These are phyloP conservation scores for Oryza meridionalis DNA, from an alignment of 176 grass and related monocot species.

Conservation along the genomic window DNA sequence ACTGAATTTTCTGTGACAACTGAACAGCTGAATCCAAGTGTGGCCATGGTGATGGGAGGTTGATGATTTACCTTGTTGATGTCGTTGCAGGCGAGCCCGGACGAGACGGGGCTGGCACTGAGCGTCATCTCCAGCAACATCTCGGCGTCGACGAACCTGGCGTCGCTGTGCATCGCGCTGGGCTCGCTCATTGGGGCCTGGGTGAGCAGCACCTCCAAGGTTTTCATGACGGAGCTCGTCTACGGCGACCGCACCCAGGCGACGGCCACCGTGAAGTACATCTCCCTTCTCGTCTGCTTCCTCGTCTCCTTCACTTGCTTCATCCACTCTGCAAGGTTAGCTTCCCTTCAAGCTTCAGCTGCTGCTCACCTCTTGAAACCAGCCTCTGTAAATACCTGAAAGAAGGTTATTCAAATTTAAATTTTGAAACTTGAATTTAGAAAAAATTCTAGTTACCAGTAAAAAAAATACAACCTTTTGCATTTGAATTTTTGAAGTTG, in stretches of 20 bases:
- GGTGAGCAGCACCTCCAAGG: slow-evolving; percentile 71
- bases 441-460: neutral
- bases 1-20: neutral
- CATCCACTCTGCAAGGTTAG: slow-evolving; percentile 83
- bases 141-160: slow-evolving; percentile 77
- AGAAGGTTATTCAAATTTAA: neutral
- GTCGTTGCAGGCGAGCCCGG: slow-evolving; percentile 40
- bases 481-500: neutral
- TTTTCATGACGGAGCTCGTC: slow-evolving; percentile 79
- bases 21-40: neutral
- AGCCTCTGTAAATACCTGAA: neutral
- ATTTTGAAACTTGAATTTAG: neutral
- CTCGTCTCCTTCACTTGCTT: slow-evolving; percentile 90
- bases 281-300: slow-evolving; percentile 87
- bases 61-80: neutral
- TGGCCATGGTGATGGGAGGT: neutral
- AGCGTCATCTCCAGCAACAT: slow-evolving; percentile 86
- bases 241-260: slow-evolving; percentile 75
- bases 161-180: slow-evolving; percentile 80
- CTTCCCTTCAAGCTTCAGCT: neutral
- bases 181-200: slow-evolving; percentile 91
- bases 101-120: slow-evolving; percentile 66
- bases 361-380: neutral
- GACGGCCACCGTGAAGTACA: slow-evolving; percentile 84
- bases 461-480: neutral